These are phyloP conservation scores for Dipteronia dyeriana DNA, from an alignment of 345 rosid species.

Conservation along the genomic window DNA sequence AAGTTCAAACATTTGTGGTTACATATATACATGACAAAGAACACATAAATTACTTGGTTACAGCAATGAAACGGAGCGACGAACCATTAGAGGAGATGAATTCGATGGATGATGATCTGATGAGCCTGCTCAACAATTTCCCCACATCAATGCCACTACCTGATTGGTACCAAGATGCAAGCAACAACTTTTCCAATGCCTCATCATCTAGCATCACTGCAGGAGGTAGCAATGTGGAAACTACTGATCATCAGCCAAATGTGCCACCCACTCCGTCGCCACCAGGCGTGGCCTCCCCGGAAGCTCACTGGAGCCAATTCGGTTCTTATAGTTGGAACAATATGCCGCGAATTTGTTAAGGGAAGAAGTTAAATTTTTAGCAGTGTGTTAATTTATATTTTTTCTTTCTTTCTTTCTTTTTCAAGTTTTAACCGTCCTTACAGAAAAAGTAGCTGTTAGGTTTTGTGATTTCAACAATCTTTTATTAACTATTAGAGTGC, in stretches of 20 bases:
- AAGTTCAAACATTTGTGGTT: background rate
- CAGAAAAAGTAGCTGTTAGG: background rate
- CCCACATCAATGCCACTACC: conserved; percentile 62
- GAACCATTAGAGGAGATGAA: conserved; percentile 43
- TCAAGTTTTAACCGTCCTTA: background rate
- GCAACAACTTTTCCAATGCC: conserved; percentile 20
- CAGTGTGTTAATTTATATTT: background rate
- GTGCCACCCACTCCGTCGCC: conserved; percentile 6
- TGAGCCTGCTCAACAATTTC: conserved; percentile 68
- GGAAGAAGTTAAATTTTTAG: conserved; percentile 7
- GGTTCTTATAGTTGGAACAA: conserved; percentile 55
- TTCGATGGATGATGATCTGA: conserved; percentile 59
- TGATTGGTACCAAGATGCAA: conserved; percentile 53
- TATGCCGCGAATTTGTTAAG: conserved; percentile 63
- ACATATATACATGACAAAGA: background rate
- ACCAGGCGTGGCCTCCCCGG: conserved; percentile 25
- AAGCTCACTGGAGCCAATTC: conserved; percentile 24
- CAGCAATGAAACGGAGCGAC: conserved; percentile 35
- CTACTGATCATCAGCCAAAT: conserved; percentile 19
- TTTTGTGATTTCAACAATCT: conserved; percentile 4
- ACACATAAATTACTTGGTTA: background rate
- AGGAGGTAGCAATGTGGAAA: conserved; percentile 21
- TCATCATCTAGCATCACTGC: conserved; percentile 20
- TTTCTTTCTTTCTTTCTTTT: no score
- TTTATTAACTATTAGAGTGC: background rate